Percentiles rank a stretch among this genome's conserved stretches.
phyloP scores from a whole-genome alignment of 805 yeast species.

The Kurtzmaniella fragi region DNA sequence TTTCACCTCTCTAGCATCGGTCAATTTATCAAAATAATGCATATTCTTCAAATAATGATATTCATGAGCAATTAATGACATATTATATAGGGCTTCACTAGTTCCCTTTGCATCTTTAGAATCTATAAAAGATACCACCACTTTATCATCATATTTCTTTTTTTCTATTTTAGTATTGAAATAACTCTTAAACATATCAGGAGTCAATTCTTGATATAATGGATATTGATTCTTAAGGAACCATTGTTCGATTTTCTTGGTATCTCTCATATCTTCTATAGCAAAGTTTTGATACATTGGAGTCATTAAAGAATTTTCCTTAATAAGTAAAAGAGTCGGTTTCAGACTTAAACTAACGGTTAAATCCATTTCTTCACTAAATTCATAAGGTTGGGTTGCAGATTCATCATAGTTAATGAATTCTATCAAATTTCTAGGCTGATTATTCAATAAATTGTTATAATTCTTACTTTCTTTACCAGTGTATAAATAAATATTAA shows the following conservation, averaged over 20 bases:
- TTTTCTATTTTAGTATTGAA: slow-evolving; percentile 20
- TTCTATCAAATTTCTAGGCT: slow-evolving; percentile 35
- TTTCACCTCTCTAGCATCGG: slow-evolving; percentile 30
- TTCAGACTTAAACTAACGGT: slow-evolving; percentile 51
- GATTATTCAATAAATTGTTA: slow-evolving; percentile 31
- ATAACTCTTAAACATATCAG: slow-evolving; percentile 26
- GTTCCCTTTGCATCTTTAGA: slow-evolving; percentile 26
- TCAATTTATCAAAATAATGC: slow-evolving; percentile 31
- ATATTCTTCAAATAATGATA: slow-evolving; percentile 42
- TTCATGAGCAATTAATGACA: slow-evolving; percentile 45
- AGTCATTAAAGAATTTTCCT: slow-evolving; percentile 50
- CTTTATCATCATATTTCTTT: slow-evolving; percentile 32
- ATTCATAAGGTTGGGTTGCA: slow-evolving; percentile 22
- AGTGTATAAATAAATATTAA: slow-evolving; percentile 48
- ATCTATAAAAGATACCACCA: slow-evolving; percentile 46
- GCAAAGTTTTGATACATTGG: slow-evolving; percentile 56
- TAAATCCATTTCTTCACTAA: slow-evolving; percentile 42
- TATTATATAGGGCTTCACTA: slow-evolving; percentile 29
- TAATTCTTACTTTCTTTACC: slow-evolving; percentile 42
- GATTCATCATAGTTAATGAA: slow-evolving; percentile 39
- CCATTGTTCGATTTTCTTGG: slow-evolving; percentile 44
- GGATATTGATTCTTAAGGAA: slow-evolving; percentile 48
- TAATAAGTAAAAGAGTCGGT: slow-evolving; percentile 61
- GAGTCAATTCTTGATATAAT: slow-evolving; percentile 46
- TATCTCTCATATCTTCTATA: slow-evolving; percentile 57